Conservation (phyloP, 1,284 basidiomycete species). For the Tranzscheliella williamsii region DNA sequence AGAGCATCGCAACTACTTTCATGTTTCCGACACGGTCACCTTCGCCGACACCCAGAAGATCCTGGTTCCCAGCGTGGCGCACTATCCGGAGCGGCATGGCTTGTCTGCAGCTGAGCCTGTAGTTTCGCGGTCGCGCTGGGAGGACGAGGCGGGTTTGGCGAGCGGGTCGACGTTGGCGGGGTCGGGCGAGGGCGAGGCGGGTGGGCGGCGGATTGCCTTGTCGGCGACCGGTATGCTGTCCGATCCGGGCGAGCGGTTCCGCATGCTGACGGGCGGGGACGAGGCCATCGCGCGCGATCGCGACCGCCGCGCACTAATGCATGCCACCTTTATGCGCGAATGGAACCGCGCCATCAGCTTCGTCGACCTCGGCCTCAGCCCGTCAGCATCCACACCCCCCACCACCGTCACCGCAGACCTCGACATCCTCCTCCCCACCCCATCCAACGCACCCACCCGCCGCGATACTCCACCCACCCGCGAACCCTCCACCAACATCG, state of each 20-base stretch:
- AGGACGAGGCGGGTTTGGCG: background rate
- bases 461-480: background rate
- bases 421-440: background rate
- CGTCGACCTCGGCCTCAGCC: slow-evolving; percentile 4
- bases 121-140: background rate
- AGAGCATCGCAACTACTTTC: slow-evolving; percentile 42
- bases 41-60: slow-evolving; percentile 30
- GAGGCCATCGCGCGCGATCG: slow-evolving; percentile 15
- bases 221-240: background rate
- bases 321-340: slow-evolving; percentile 26
- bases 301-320: slow-evolving; percentile 20
- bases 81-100: background rate
- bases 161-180: background rate
- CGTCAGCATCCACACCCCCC: background rate
- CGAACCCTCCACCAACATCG: slow-evolving; percentile 20
- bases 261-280: slow-evolving; percentile 8
- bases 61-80: slow-evolving; percentile 4
- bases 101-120: background rate
- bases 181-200: slow-evolving; percentile 2
- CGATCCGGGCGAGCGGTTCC: slow-evolving; percentile 8
- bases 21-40: slow-evolving; percentile 39
- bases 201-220: background rate
- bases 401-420: background rate
- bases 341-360: slow-evolving; percentile 27
- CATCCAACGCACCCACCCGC: background rate